Base-by-base conservation (phyloP, 1,284 basidiomycete species). In the Sanghuangporus sanghuang region DNA sequence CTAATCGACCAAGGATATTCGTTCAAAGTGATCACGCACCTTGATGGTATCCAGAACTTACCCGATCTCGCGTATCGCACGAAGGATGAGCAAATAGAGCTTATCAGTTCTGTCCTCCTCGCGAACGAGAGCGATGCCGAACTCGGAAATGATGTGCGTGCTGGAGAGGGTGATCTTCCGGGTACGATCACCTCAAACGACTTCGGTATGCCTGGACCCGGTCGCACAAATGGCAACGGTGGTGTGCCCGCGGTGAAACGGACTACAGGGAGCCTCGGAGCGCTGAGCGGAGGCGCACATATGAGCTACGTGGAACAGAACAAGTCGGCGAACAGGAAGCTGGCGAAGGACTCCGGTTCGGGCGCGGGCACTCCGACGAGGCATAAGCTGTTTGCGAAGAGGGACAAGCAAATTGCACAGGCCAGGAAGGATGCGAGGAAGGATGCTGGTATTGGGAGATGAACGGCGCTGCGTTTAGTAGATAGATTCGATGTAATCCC, bases 21-120 rank as follows among this genome's bases (percentile, higher is more conserved):
- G 1, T 99, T 99, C 85, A 98, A 98, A 75, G 96, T 99, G 62
- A 99, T 99, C 76, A 99, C 97, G 7, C 93, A 97, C 70, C 85
- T 99, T 23, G 94, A 97, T 67, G 97, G 97, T 1, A 82, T 98
- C 56, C 89, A 97, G 66, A 81, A 85, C 55, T 83, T 97, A 71
- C 88, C 92, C 1, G 92, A 94, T 68, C 82, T 99, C 63, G 96
- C 98, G 59, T 99, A 97, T 80, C 87, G 85, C 70, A 94, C 91
- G 49, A 86, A 87, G 71, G 87, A 93, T 68, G 92, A 97, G 73
- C 97, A 99, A 78, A 96, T 99, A 67, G 95, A 97, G 73, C 84
- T 99, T 18, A 81, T 99, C 42, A 90, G 93, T 66, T 91, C 93
- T 12, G 96, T 99, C 21, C 82, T 99, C 12, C 85, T 96, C 67